A percentile compares a stretch with the other conserved stretches of the same genome.
phyloP scores from a whole-genome alignment of 106 monocot genomes.

The Acorus calamus region DNA sequence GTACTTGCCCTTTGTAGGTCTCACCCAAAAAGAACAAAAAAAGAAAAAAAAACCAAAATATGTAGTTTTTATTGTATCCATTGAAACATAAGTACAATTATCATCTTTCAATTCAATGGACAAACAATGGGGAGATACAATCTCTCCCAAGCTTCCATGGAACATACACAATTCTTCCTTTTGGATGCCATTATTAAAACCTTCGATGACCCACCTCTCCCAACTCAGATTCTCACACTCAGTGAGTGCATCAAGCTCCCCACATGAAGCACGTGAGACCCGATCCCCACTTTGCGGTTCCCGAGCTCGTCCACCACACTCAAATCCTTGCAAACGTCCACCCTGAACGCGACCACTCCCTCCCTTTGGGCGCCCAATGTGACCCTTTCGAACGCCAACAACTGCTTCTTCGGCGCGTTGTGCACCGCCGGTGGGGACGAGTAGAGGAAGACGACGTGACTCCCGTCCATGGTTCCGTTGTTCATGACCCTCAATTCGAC shows the following conservation, averaged over 20 bases:
- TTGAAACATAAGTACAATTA: too few relatives aligned
- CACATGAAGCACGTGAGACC: conserved; percentile 69
- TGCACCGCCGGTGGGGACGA: conserved; percentile 63
- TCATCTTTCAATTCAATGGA: too few relatives aligned
- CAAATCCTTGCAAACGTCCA: conserved; percentile 84
- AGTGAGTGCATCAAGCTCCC: conserved; percentile 79
- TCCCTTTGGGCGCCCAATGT: conserved; percentile 19
- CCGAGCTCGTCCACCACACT: conserved; percentile 76
- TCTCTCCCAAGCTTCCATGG: too few relatives aligned
- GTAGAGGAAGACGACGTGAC: conserved; percentile 78
- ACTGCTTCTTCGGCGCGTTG: conserved; percentile 63
- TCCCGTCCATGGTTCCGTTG: conserved; percentile 30
- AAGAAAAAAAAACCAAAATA: too few relatives aligned
- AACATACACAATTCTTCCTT: neutral
- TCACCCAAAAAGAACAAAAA: too few relatives aligned
- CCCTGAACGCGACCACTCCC: conserved; percentile 52
- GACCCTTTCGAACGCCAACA: conserved; percentile 84
- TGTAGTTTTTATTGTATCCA: too few relatives aligned
- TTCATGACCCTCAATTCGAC: conserved; percentile 53
- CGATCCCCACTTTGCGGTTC: conserved; percentile 61
- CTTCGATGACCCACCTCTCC: neutral
- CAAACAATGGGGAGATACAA: too few relatives aligned
- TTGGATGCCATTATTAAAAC: neutral
- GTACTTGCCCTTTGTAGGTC: too few relatives aligned
- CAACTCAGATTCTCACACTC: conserved; percentile 43